A percentile compares a stretch with the other conserved stretches of the same genome.
Conservation (phyloP, 352 stramenopile genomes). For the Pseudoperonospora humuli region DNA sequence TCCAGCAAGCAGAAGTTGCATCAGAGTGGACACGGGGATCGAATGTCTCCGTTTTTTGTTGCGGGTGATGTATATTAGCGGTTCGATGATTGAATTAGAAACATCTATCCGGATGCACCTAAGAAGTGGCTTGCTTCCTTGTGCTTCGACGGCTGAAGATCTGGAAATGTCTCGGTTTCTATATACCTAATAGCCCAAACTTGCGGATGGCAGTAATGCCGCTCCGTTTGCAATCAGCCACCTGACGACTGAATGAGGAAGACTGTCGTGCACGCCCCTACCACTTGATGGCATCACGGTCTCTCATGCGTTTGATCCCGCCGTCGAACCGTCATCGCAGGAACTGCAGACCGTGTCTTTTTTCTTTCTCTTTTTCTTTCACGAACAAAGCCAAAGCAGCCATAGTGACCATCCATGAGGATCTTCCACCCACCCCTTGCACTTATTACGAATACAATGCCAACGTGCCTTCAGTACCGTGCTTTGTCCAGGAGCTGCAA, state of each 20-base stretch:
- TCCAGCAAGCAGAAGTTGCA: slow-evolving; percentile 13
- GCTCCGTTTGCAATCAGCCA: too few relatives aligned
- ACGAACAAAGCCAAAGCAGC: background rate
- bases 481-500: slow-evolving; percentile 23
- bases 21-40: slow-evolving; percentile 21
- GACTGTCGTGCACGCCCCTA: too few relatives aligned
- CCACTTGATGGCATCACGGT: too few relatives aligned
- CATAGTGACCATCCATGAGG: background rate
- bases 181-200: background rate
- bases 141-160: slow-evolving; percentile 1
- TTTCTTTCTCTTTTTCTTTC: background rate
- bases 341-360: background rate
- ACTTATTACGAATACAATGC: background rate
- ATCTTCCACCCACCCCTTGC: slow-evolving; percentile 4
- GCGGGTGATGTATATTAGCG: slow-evolving; percentile 2
- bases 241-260: background rate
- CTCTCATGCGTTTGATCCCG: too few relatives aligned
- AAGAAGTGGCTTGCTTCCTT: slow-evolving; percentile 3
- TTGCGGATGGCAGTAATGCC: background rate
- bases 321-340: background rate
- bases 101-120: slow-evolving; percentile 3
- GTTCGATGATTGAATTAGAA: background rate
- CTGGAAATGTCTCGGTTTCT: background rate
- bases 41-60: slow-evolving; percentile 21
- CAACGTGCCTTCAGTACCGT: slow-evolving; percentile 8